Conservation (phyloP, 768 basidiomycete species). For the Hypholoma sublateritium region DNA sequence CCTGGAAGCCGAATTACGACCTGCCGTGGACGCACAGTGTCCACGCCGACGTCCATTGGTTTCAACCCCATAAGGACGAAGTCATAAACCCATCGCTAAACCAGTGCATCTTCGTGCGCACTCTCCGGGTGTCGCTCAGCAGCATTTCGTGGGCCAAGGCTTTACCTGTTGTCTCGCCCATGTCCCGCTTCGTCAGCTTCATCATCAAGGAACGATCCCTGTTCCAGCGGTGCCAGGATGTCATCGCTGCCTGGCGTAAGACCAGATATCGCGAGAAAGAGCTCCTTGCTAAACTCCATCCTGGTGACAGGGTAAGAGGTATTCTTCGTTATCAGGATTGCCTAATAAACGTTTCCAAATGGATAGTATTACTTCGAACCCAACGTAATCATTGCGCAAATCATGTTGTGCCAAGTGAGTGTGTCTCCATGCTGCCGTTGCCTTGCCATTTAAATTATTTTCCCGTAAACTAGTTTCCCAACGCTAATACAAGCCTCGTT, state of each 20-base stretch:
- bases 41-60: too few species aligned
- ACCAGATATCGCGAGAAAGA: too few species aligned
- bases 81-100: not conserved
- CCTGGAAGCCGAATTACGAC: not conserved
- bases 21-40: too few species aligned
- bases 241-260: not conserved
- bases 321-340: not conserved
- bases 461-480: not conserved
- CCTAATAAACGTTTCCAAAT: not conserved
- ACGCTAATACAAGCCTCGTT: not conserved
- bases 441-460: too few species aligned
- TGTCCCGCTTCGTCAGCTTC: not conserved
- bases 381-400: not conserved
- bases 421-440: not conserved
- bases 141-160: not conserved
- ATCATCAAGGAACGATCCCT: not conserved
- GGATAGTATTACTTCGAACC: not conserved
- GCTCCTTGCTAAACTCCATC: too few species aligned
- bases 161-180: not conserved
- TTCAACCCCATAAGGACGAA: too few species aligned
- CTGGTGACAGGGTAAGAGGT: not conserved
- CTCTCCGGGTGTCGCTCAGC: not conserved
- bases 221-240: not conserved
- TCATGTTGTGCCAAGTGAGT: not conserved
- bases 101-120: not conserved